Evolutionary conservation across 345 rosid genomes (phyloP).

Genomic region (Eucalyptus polybractea): DNA sequence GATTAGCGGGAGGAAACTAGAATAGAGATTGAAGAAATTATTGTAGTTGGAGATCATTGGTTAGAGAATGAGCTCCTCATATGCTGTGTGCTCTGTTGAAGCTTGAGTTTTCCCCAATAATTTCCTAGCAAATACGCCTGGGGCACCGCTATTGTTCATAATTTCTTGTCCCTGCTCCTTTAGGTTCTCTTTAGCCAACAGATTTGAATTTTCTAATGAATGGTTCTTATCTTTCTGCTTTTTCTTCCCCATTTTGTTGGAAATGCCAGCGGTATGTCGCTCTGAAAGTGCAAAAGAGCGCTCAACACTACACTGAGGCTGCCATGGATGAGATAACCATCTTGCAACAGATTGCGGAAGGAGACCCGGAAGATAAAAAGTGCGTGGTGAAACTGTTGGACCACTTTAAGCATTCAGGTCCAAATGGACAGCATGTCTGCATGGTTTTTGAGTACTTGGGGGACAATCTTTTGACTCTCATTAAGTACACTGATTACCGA

Average conservation of each 20-base stretch:
- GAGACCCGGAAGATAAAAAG: constrained; percentile 48
- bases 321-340: constrained; percentile 77
- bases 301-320: constrained; percentile 69
- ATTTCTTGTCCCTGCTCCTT: background rate
- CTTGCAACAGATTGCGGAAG: constrained; percentile 58
- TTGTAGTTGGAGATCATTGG: background rate
- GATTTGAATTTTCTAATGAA: background rate
- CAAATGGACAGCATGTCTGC: constrained; percentile 71
- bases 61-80: background rate
- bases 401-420: constrained; percentile 73
- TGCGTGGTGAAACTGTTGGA: constrained; percentile 70
- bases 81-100: background rate
- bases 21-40: background rate
- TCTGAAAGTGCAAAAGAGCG: constrained; percentile 61
- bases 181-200: background rate
- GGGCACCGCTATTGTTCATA: background rate
- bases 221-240: background rate
- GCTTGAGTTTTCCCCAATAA: background rate
- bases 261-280: constrained; percentile 44
- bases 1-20: background rate
- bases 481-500: constrained; percentile 45
- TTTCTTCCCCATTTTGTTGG: background rate
- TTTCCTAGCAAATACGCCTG: background rate
- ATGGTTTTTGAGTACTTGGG: constrained; percentile 77
- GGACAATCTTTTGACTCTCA: constrained; percentile 57